Base-by-base conservation (phyloP, 2,329 filamentous ascomycete species). In the Penicillium nordicum region DNA sequence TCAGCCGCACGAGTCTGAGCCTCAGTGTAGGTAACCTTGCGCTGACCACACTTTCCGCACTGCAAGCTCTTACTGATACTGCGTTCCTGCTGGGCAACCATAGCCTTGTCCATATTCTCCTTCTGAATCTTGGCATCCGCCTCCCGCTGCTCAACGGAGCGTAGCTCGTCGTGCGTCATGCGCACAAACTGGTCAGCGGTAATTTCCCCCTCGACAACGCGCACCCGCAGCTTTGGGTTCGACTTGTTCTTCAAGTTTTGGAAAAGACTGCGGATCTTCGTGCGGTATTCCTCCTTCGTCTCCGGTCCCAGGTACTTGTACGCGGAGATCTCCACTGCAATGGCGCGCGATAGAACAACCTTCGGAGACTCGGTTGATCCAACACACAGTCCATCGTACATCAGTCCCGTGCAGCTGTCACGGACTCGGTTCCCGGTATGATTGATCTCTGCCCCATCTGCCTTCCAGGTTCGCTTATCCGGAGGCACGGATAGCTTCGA, bases 71-170 rank as follows among this genome's bases (percentile, higher is more conserved):
- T 88, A 72, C 88, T 92, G 77, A 97, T 91, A 71, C 88, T 92
- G 82, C 92, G 94, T 77, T 96, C 88, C 18, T 86, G 89, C 81
- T 92, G 89, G 55, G 93, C 90, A 11, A 96, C 92, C 86, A 97
- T 95, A 1, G 94, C 91, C 76, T 93, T 91, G 79, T 92, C 92
- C 89, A 97, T 92, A 76, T 99, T 99, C 77, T 97, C 91, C 76
- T 89, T 86, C 72, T 92, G 83, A 49, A 96, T 82, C 73, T 86
- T 85, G 65, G 84, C 79, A 65, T 97, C 92, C 69, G 88, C 84
- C 67, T 85, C 85, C 59, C 87, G 85, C 75, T 90, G 88, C 74
- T 94, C 87, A 48, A 87, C 88, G 46, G 89, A 94, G 79, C 95
- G 95, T 72, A 99, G 84, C 74, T 97, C 93, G 53, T 96, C 89